phyloP scores from a whole-genome alignment of 768 basidiomycete genomes.

The Collybia nuda region DNA sequence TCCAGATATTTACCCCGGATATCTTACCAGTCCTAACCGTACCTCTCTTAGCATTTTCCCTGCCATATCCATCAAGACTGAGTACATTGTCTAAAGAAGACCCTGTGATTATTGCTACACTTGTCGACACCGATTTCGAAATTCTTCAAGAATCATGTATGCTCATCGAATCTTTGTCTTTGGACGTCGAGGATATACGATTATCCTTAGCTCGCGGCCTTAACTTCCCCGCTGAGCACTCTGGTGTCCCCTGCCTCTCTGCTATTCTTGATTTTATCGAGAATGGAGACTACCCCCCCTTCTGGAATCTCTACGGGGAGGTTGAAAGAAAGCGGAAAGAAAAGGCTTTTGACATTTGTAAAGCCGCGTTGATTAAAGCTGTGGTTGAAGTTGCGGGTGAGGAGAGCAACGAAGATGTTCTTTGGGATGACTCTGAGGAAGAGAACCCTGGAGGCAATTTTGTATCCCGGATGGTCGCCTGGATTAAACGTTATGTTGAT shows the following conservation, averaged over 20 bases:
- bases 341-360: slow-evolving; percentile 78
- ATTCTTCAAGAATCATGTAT: slow-evolving; percentile 73
- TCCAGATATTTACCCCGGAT: slow-evolving; percentile 60
- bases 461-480: slow-evolving; percentile 69
- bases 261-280: slow-evolving; percentile 76
- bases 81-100: slow-evolving; percentile 37
- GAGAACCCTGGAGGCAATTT: slow-evolving; percentile 66
- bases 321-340: slow-evolving; percentile 57
- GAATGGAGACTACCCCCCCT: slow-evolving; percentile 61
- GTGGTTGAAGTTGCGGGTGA: slow-evolving; percentile 86
- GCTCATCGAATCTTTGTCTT: slow-evolving; percentile 71
- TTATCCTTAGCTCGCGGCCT: slow-evolving; percentile 67
- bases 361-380: slow-evolving; percentile 82
- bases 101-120: slow-evolving; percentile 39
- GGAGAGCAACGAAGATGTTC: slow-evolving; percentile 70
- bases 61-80: slow-evolving; percentile 42
- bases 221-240: slow-evolving; percentile 56
- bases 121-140: slow-evolving; percentile 69
- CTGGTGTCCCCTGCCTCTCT: slow-evolving; percentile 55
- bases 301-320: slow-evolving; percentile 57
- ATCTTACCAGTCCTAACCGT: slow-evolving; percentile 63
- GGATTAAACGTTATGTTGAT: slow-evolving; percentile 64
- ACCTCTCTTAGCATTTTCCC: slow-evolving; percentile 59
- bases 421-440: slow-evolving; percentile 69
- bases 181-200: slow-evolving; percentile 78